Evolutionary conservation across 768 basidiomycete species (phyloP).

Genomic region (Floccularia luteovirens): DNA sequence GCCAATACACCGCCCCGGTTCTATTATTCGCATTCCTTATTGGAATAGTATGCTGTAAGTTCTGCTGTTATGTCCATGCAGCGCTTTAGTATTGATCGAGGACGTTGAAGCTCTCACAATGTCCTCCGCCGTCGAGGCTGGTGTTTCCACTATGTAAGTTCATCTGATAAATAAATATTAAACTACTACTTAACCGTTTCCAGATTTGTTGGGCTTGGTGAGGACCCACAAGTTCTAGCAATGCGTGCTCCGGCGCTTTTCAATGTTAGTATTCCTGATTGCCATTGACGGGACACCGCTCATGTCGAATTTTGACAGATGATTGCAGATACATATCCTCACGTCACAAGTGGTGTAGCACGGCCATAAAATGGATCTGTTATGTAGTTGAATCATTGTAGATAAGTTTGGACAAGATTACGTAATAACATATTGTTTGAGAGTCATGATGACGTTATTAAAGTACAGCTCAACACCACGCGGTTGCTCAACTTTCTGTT

Average conservation of each 20-base stretch:
- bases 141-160: conserved; percentile 77
- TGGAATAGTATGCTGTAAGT: conserved; percentile 64
- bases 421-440: no score
- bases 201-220: conserved; percentile 79
- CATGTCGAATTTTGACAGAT: conserved; percentile 42
- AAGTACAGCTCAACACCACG: no score
- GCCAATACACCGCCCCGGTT: conserved; percentile 74
- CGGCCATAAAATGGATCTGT: conserved; percentile 15
- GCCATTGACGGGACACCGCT: no score
- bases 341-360: conserved; percentile 59
- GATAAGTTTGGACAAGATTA: no score
- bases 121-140: conserved; percentile 73
- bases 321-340: conserved; percentile 61
- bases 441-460: no score
- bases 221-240: conserved; percentile 75
- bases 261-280: conserved; percentile 26
- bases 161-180: neutral
- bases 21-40: conserved; percentile 78
- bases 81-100: conserved; percentile 1
- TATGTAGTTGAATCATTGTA: no score
- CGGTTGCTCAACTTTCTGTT: no score
- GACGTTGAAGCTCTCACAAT: conserved; percentile 48
- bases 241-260: conserved; percentile 60
- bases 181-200: neutral
- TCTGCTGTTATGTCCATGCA: neutral